A percentile compares a stretch with the other conserved stretches of the same genome.
Conservation (phyloP, 2,329 filamentous ascomycete species). For the Arthrobotrys musiformis region DNA sequence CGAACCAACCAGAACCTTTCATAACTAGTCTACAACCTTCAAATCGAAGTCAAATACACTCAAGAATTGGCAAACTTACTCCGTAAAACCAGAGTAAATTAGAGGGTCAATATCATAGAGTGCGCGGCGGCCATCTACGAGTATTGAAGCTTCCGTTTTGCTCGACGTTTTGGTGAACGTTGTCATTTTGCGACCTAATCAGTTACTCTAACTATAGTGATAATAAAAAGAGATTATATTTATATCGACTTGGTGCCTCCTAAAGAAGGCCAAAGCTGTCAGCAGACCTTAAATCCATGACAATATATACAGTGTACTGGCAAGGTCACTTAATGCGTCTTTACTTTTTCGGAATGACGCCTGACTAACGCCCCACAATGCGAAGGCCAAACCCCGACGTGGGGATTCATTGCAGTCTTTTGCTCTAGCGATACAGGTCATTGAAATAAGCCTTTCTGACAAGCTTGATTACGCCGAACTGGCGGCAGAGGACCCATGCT, state of each 20-base stretch:
- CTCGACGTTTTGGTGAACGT: constrained; percentile 42
- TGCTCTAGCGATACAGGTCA: background rate
- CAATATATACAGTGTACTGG: background rate
- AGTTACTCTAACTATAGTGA: background rate
- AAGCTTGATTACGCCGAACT: constrained; percentile 17
- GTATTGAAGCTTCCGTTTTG: constrained; percentile 31
- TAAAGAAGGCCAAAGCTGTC: background rate
- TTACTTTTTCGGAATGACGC: background rate
- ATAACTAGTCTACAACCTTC: background rate
- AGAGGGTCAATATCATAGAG: constrained; percentile 80
- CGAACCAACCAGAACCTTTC: background rate
- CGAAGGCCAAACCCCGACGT: background rate
- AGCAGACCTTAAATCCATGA: background rate
- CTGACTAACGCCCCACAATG: background rate
- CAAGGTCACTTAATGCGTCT: background rate
- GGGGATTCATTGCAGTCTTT: background rate
- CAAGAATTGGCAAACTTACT: constrained; percentile 69
- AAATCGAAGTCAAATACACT: background rate
- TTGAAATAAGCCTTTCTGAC: constrained; percentile 16
- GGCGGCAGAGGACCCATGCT: background rate
- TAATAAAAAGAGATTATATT: no score
- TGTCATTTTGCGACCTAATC: constrained; percentile 21
- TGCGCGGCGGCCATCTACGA: constrained; percentile 69
- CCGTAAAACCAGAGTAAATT: constrained; percentile 85
- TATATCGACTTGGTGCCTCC: background rate